A percentile compares a stretch with the other conserved stretches of the same genome.
phyloP scores from a whole-genome alignment of 192 early-diverging fungal species.

The Linnemannia hyalina region DNA sequence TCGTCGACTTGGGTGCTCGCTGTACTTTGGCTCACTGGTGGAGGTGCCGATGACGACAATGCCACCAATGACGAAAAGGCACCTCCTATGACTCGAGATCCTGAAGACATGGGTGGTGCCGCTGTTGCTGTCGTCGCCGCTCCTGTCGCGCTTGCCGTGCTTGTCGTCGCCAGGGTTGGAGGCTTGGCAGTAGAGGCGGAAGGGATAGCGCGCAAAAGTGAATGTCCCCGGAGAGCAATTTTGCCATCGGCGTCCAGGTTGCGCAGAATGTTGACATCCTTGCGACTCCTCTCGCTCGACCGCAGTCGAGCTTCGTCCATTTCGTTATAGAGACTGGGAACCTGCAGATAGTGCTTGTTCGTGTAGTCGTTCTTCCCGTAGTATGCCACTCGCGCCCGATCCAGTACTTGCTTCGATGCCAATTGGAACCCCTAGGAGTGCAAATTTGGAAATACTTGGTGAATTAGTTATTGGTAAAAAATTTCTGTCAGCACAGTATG shows the following conservation, averaged over 20 bases:
- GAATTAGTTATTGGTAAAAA: too few relatives aligned
- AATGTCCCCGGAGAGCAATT: neutral
- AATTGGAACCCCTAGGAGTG: slow-evolving; percentile 31
- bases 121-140: neutral
- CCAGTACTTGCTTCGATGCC: slow-evolving; percentile 25
- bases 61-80: neutral
- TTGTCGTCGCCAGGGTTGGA: neutral
- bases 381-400: slow-evolving; percentile 7
- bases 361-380: neutral
- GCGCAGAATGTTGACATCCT: neutral
- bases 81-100: neutral
- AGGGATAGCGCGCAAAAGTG: neutral
- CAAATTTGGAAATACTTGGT: too few relatives aligned
- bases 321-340: neutral
- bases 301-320: neutral
- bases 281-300: neutral
- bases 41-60: neutral
- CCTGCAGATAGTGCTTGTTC: neutral
- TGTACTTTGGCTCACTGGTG: neutral
- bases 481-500: too few relatives aligned
- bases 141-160: too few relatives aligned
- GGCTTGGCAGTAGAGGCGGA: neutral
- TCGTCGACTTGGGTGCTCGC: neutral
- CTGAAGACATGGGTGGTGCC: neutral
- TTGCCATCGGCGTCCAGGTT: neutral